Base-by-base conservation (phyloP, 2,329 filamentous ascomycete species). In the Tolypocladium pustulatum region DNA sequence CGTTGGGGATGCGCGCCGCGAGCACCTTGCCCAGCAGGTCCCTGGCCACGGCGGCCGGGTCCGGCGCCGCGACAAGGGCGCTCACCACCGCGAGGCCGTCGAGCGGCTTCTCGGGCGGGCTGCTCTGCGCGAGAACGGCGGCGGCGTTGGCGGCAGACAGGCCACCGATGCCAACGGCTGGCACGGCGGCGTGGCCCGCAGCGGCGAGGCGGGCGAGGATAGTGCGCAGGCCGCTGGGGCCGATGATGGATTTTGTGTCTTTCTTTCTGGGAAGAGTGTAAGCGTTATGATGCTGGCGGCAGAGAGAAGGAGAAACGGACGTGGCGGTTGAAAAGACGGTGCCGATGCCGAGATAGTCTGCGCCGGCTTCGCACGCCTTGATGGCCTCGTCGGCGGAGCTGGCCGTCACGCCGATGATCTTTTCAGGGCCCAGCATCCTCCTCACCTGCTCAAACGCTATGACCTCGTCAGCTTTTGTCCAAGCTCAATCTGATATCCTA, bases 361-460 rank as follows among this genome's bases (percentile, higher is more conserved):
- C 91, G n/a, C 91, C 91, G 56, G 81, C 82, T 56, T 81, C 75
- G 60, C 89, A 87, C 0, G 92, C 93, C 58, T 74, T 76, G 54
- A 86, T 72, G 4, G 91, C 90, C 75, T 97, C 89, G 8, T 86
- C 81, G 27, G 84, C 71, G 6, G 83, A 89, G 59, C 86, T 88
- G n/a, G 89, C 89, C 8, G 90, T 96, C 38, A 95, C 89, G 27
- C 94, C 93, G 61, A 97, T 91, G 66, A 96, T 93, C 57, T 90
- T 87, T 63, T 86, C 78, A 1, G 82, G 75, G 0, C 91, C 91
- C 0, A 97, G 81, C 2, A 97, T 73, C 27, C 75, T 78, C 59
- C 90, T 87, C 2, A 91, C 92, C 43, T 72, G 61, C 3, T 56
- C 37, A 2, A 57, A 22, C 7, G 51, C 61, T 53, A 27, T 30